Percentiles rank a stretch among this genome's conserved stretches.
phyloP scores from a whole-genome alignment of 441 rosid species.

The Brassica balearica region DNA sequence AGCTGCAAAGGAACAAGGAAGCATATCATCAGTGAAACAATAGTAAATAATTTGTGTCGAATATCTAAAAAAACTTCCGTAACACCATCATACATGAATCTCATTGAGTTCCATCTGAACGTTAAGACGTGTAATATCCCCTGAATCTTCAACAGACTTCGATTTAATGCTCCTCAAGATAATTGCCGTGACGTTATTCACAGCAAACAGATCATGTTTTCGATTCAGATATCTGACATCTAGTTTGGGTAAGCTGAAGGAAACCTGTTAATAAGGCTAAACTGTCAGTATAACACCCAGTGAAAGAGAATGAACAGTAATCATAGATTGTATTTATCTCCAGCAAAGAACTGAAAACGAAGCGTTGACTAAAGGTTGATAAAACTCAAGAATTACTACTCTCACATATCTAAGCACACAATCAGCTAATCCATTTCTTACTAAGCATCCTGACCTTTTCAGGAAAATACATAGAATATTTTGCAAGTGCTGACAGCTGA shows the following conservation, averaged over 20 bases:
- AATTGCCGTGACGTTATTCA: slow-evolving; percentile 85
- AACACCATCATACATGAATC: slow-evolving; percentile 76
- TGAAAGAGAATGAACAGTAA: not conserved
- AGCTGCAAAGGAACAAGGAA: slow-evolving; percentile 66
- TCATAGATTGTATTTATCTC: not conserved
- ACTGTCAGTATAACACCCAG: slow-evolving; percentile 9
- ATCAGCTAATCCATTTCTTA: not conserved
- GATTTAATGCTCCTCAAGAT: slow-evolving; percentile 75
- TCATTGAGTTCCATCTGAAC: slow-evolving; percentile 88
- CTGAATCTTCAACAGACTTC: slow-evolving; percentile 76
- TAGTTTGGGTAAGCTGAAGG: slow-evolving; percentile 78
- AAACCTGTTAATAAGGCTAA: slow-evolving; percentile 58
- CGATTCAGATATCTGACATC: slow-evolving; percentile 76
- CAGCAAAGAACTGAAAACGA: not conserved
- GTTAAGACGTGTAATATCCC: slow-evolving; percentile 88
- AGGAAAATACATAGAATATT: slow-evolving; percentile 70
- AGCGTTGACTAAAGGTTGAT: not conserved
- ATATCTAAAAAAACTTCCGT: not conserved
- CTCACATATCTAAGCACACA: not conserved
- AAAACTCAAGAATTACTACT: not conserved
- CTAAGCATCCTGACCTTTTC: slow-evolving; percentile 71
- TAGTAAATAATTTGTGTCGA: slow-evolving; percentile 16
- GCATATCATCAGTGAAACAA: slow-evolving; percentile 38
- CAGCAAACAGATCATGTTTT: slow-evolving; percentile 67
- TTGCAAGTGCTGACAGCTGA: slow-evolving; percentile 50